A percentile compares a stretch with the other conserved stretches of the same genome.
Conservation (phyloP, 805 yeast species). For the Yarrowia sp. region DNA sequence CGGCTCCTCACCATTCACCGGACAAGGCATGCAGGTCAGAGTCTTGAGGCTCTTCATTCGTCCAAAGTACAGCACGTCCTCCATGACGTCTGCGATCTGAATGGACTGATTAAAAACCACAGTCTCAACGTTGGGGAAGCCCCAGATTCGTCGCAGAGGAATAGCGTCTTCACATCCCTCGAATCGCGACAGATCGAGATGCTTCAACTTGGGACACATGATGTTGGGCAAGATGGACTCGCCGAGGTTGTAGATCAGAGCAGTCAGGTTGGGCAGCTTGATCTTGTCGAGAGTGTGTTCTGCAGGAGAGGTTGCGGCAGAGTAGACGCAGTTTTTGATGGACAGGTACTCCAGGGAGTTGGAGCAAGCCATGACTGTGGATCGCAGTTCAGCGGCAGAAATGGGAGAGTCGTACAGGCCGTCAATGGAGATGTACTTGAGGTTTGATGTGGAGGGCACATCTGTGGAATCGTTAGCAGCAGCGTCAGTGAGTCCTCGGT, state of each 20-base stretch:
- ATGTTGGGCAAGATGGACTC: constrained; percentile 20
- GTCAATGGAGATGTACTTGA: neutral
- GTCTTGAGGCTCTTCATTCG: constrained; percentile 19
- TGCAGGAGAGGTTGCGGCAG: neutral
- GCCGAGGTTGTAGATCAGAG: constrained; percentile 21
- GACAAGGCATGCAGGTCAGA: constrained; percentile 21
- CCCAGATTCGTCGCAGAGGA: constrained; percentile 24
- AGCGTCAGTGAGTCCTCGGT: neutral
- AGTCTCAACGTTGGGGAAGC: constrained; percentile 25
- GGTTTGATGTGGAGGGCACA: neutral
- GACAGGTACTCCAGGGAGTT: neutral
- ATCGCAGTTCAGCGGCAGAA: neutral
- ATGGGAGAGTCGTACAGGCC: constrained; percentile 13
- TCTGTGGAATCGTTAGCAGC: neutral
- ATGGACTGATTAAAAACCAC: constrained; percentile 17
- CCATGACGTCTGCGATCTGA: constrained; percentile 21
- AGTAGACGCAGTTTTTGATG: constrained; percentile 12
- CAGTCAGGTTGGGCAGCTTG: constrained; percentile 20
- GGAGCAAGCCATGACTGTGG: neutral
- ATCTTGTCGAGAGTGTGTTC: constrained; percentile 17
- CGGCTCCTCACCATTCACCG: neutral
- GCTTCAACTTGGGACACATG: constrained; percentile 21
- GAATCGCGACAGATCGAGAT: constrained; percentile 21
- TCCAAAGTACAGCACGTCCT: constrained; percentile 23
- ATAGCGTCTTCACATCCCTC: constrained; percentile 24